Conservation (phyloP, 352 stramenopile species). For the Globisporangium sylvaticum region DNA sequence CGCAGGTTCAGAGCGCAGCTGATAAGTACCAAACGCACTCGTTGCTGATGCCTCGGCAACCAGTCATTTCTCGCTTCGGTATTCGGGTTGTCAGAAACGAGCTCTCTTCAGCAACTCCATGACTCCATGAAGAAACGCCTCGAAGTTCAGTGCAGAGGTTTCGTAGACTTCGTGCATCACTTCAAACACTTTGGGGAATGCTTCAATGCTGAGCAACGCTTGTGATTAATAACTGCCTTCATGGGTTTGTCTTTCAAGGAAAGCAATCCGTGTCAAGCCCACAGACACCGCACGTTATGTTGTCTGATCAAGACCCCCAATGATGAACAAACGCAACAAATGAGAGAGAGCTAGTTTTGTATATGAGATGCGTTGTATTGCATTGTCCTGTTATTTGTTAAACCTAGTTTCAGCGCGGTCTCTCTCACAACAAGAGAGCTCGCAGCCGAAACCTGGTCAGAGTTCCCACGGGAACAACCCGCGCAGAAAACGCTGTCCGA, state of each 20-base stretch:
- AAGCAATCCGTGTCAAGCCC: background rate
- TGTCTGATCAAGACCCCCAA: background rate
- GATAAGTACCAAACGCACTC: too few relatives aligned
- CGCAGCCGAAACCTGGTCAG: constrained; percentile 8
- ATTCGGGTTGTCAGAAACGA: background rate
- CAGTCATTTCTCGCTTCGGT: background rate
- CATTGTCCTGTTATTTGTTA: constrained; percentile 30
- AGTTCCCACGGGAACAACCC: constrained; percentile 7
- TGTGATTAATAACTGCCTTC: background rate
- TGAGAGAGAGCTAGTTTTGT: background rate
- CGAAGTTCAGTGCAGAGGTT: background rate
- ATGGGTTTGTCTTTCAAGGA: background rate
- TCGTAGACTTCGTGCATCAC: background rate
- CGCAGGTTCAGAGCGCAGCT: background rate
- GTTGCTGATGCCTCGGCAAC: background rate
- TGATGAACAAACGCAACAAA: too few relatives aligned
- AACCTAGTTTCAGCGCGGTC: constrained; percentile 16
- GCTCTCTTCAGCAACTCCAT: background rate
- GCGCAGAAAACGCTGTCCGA: constrained; percentile 8
- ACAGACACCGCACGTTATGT: background rate
- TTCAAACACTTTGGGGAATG: background rate
- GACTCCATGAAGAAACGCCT: background rate
- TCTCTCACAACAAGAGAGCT: background rate
- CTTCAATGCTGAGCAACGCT: background rate
- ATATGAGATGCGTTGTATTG: constrained; percentile 15